Conservation (phyloP, 768 basidiomycete species). For the Imleria badia region DNA sequence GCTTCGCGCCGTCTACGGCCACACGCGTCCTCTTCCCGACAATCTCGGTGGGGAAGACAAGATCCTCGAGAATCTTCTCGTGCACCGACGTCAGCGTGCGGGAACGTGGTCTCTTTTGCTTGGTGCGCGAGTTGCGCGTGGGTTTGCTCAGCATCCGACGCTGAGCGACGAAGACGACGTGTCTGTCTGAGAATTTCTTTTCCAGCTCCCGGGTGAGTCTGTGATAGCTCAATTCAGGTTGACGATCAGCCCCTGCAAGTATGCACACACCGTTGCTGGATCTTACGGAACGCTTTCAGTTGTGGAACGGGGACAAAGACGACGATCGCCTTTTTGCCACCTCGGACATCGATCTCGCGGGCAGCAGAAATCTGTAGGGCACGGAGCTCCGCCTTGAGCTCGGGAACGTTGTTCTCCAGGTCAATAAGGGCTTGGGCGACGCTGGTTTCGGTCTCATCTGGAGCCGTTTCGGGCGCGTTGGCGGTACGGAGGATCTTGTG, state of each 20-base stretch:
- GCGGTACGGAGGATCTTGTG: constrained; percentile 95
- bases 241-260: not conserved
- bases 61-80: constrained; percentile 98
- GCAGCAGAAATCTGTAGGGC: constrained; percentile 97
- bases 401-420: constrained; percentile 97
- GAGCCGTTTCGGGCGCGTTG: constrained; percentile 86
- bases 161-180: constrained; percentile 98
- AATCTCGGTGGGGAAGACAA: constrained; percentile 98
- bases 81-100: constrained; percentile 97
- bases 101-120: constrained; percentile 95
- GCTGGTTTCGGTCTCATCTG: constrained; percentile 87
- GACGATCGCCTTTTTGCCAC: constrained; percentile 99
- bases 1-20: constrained; percentile 89
- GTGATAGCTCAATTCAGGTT: constrained; percentile 10
- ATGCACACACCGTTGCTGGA: constrained; percentile 79
- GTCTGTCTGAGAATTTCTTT: constrained; percentile 99
- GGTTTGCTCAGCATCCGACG: constrained; percentile 98
- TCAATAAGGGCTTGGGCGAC: constrained; percentile 97
- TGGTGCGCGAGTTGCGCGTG: constrained; percentile 86
- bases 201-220: constrained; percentile 98
- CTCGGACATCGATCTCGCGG: constrained; percentile 98
- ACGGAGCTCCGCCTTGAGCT: constrained; percentile 96
- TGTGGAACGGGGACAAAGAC: constrained; percentile 97
- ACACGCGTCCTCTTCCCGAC: constrained; percentile 98
- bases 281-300: constrained; percentile 97